Conservation (phyloP, 768 basidiomycete genomes). For the Xerocomellus amylosporus region DNA sequence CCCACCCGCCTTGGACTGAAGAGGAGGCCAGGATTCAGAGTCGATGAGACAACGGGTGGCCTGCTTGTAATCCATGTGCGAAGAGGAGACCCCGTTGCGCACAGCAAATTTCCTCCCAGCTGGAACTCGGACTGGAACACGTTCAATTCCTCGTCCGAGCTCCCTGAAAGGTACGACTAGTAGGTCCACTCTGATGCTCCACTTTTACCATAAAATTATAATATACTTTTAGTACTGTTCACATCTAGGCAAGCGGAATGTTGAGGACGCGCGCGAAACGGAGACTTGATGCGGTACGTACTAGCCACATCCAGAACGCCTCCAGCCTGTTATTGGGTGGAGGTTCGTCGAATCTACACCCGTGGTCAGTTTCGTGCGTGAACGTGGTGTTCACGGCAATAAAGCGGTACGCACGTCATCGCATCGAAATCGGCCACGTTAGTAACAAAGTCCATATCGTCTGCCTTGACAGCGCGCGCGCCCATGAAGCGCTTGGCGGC, state of each 20-base stretch:
- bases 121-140: conserved; percentile 37
- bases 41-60: conserved; percentile 25
- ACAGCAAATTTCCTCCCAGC: conserved; percentile 40
- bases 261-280: background rate
- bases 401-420: conserved; percentile 20
- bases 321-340: conserved; percentile 26
- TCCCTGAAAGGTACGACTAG: conserved; percentile 33
- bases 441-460: conserved; percentile 31
- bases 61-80: conserved; percentile 49
- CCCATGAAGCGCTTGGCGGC: conserved; percentile 23
- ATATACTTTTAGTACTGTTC: no score
- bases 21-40: background rate
- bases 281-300: conserved; percentile 1
- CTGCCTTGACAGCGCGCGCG: background rate
- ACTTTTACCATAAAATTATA: background rate
- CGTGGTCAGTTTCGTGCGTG: background rate
- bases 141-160: conserved; percentile 43
- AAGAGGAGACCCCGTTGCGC: conserved; percentile 45
- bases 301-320: conserved; percentile 31
- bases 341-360: conserved; percentile 26
- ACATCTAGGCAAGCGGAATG: conserved; percentile 4
- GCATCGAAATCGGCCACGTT: conserved; percentile 31
- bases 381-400: no score
- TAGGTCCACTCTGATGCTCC: conserved; percentile 26
- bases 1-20: conserved; percentile 13